A percentile compares a stretch with the other conserved stretches of the same genome.
Evolutionary conservation across 768 basidiomycete species (phyloP).

Genomic region (Lactifluus volemus): DNA sequence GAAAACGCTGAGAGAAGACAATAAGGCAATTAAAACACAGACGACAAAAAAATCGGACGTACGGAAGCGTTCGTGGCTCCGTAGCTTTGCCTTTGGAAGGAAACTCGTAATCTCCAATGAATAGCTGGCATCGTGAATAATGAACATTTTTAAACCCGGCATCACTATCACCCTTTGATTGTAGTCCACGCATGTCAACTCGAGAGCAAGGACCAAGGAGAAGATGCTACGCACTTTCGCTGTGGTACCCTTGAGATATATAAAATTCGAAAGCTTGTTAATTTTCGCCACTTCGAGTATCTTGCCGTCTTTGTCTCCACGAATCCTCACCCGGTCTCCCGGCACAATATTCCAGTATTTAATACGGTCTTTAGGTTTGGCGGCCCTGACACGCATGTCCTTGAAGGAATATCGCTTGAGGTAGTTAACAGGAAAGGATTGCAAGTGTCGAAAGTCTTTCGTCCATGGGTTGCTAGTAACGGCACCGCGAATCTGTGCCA

Average conservation of each 20-base stretch:
- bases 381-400: conserved; percentile 41
- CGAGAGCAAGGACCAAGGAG: not conserved
- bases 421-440: conserved; percentile 51
- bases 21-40: not conserved
- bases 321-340: conserved; percentile 67
- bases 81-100: conserved; percentile 30
- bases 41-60: conserved; percentile 10
- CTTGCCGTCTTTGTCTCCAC: conserved; percentile 50
- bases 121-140: conserved; percentile 77
- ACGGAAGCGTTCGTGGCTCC: conserved; percentile 25
- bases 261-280: conserved; percentile 61
- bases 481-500: conserved; percentile 12
- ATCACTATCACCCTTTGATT: conserved; percentile 21
- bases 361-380: conserved; percentile 58
- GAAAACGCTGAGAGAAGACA: conserved; percentile 48
- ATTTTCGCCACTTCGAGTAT: conserved; percentile 66
- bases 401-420: conserved; percentile 35
- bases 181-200: not conserved
- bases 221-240: conserved; percentile 25
- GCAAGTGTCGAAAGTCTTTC: conserved; percentile 58
- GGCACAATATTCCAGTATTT: conserved; percentile 86
- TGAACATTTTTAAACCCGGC: conserved; percentile 28
- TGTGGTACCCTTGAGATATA: conserved; percentile 47
- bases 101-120: conserved; percentile 57
- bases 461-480: conserved; percentile 38